A percentile compares a stretch with the other conserved stretches of the same genome.
Conservation (phyloP, 2,329 filamentous ascomycete genomes). For the Rutstroemia sp. region DNA sequence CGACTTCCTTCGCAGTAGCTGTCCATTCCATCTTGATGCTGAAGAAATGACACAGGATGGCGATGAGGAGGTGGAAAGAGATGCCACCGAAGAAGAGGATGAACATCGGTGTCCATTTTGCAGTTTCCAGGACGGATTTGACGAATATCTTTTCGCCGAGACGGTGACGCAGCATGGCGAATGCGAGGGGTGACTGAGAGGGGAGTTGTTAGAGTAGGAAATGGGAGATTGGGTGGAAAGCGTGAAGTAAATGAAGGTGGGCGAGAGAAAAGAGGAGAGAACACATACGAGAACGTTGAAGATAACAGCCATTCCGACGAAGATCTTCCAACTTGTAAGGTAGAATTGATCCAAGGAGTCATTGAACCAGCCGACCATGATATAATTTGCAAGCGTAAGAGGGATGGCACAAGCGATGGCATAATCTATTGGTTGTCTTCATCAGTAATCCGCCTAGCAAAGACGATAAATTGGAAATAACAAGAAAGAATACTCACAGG, state of each 20-base stretch:
- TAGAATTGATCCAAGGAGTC: constrained; percentile 61
- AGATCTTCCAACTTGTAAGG: constrained; percentile 58
- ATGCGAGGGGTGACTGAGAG: constrained; percentile 12
- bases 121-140: constrained; percentile 43
- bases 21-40: constrained; percentile 42
- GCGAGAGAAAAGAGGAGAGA: not conserved
- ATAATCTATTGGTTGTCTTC: constrained; percentile 32
- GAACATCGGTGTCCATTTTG: constrained; percentile 42
- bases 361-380: constrained; percentile 64
- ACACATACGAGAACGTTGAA: constrained; percentile 45
- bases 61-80: constrained; percentile 36
- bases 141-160: constrained; percentile 19
- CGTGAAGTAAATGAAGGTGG: constrained; percentile 23
- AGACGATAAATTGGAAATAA: too few species aligned
- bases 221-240: not conserved
- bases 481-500: constrained; percentile 14
- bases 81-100: constrained; percentile 38
- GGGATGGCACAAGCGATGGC: constrained; percentile 61
- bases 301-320: constrained; percentile 54
- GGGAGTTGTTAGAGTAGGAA: not conserved
- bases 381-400: constrained; percentile 63
- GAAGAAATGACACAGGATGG: constrained; percentile 36
- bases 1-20: constrained; percentile 52
- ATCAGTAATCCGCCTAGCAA: not conserved
- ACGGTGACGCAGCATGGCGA: constrained; percentile 20